phyloP scores from a whole-genome alignment of 441 rosid species.

The Erodium texanum region DNA sequence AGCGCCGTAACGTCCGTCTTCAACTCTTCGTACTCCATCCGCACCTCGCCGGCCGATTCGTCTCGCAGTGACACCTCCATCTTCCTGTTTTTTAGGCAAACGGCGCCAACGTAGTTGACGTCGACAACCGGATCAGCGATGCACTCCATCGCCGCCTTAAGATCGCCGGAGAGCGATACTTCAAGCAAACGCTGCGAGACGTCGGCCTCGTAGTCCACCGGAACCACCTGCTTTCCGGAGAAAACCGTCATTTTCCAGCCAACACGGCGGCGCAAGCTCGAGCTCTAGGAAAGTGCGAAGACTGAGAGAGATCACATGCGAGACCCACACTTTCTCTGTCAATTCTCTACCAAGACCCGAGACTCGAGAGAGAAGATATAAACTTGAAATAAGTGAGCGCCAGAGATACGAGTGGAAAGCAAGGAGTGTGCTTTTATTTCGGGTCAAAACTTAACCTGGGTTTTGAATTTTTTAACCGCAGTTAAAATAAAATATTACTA shows the following conservation, averaged over 20 bases:
- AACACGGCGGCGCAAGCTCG: too few species aligned
- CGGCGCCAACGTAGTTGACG: constrained; percentile 77
- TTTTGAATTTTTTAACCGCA: neutral
- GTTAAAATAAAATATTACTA: neutral
- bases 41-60: constrained; percentile 54
- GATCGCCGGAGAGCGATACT: constrained; percentile 54
- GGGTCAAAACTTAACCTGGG: constrained; percentile 14
- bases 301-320: constrained; percentile 11
- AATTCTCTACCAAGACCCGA: constrained; percentile 22
- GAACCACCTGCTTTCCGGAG: constrained; percentile 80
- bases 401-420: constrained; percentile 22
- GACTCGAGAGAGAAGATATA: too few species aligned
- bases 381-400: constrained; percentile 67
- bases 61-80: constrained; percentile 55
- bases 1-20: constrained; percentile 85
- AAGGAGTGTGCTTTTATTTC: constrained; percentile 27
- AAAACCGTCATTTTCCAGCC: constrained; percentile 60
- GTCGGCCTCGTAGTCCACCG: constrained; percentile 76
- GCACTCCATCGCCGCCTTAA: constrained; percentile 46
- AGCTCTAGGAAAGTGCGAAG: neutral
- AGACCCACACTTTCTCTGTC: neutral
- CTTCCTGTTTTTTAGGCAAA: constrained; percentile 55
- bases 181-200: constrained; percentile 77
- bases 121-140: constrained; percentile 64
- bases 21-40: constrained; percentile 66